Evolutionary conservation across 139 green algal genomes (phyloP).

Genomic region (Klebsormidium nitens): DNA sequence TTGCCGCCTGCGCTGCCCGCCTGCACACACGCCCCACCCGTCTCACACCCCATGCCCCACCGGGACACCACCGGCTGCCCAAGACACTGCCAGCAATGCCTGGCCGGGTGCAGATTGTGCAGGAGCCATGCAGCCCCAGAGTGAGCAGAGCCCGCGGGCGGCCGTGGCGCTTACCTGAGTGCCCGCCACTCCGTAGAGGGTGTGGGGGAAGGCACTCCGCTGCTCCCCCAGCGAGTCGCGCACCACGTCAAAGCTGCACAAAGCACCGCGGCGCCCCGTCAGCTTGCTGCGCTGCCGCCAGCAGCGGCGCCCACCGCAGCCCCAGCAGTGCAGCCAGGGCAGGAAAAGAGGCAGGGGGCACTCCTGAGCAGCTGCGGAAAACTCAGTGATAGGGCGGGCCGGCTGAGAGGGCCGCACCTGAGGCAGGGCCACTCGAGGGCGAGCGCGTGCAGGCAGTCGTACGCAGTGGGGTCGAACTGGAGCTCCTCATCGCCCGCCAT

Average conservation of each 20-base stretch:
- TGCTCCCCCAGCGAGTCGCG: constrained; percentile 67
- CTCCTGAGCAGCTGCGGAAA: neutral
- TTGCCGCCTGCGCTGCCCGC: constrained; percentile 24
- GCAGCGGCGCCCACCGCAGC: too few species aligned
- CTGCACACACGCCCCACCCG: constrained; percentile 2
- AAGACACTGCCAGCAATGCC: neutral
- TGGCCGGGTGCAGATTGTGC: neutral
- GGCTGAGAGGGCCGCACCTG: constrained; percentile 40
- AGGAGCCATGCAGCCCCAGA: too few species aligned
- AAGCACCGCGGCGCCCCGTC: too few species aligned
- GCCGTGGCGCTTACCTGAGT: constrained; percentile 48
- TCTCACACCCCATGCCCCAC: neutral
- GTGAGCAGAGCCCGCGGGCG: neutral
- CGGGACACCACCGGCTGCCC: neutral
- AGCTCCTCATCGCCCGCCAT: constrained; percentile 85
- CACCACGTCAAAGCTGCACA: constrained; percentile 76
- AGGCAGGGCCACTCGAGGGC: constrained; percentile 90
- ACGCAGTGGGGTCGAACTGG: constrained; percentile 89
- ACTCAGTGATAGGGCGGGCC: neutral
- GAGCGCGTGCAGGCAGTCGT: constrained; percentile 87
- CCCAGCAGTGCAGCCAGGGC: neutral
- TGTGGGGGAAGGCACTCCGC: constrained; percentile 82
- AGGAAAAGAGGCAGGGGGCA: neutral
- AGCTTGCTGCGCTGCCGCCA: too few species aligned
- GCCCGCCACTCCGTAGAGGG: constrained; percentile 67